Evolutionary conservation across 345 rosid genomes (phyloP), one percentile per base, ranked within the genome.

Genomic region (Sonneratia alba): DNA sequence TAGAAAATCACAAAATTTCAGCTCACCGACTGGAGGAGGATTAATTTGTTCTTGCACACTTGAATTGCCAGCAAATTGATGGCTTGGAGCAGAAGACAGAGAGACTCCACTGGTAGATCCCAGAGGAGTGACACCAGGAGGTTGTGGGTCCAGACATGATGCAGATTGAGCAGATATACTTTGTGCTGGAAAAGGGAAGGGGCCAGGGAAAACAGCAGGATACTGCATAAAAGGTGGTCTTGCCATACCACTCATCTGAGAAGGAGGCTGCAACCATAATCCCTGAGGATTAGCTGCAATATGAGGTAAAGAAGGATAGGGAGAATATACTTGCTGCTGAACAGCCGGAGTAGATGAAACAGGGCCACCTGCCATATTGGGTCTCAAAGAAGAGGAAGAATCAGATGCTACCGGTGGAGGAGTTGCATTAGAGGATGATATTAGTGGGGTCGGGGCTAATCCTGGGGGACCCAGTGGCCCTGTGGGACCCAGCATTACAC

Each of bases 1-100:
- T 27, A 12, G 38, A 62, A 4, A 62, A 12, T 27, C 37, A 62
- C 34, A 62, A 84, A 87, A 85, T 84, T 85, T 75, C 80, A 85
- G 88, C 95, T 16, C 89, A 94, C 97, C 98, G 45, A 84, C 88
- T 86, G 88, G 90, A 79, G 83, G 82, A 86, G 83, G 81, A 77
- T 85, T 81, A 68, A 74, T 72, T 75, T 85, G 89, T 79, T 85
- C 73, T 72, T 81, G 88, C 68, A 72, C 63, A 57, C 78, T 81
- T 6, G 82, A 71, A 77, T 83, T 57, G 64, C 76, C 75, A 37
- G 76, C 83, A 64, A 79, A 74, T 73, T 79, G 94, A 75, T 79
- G 86, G 71, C 80, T 55, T 73, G 83, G 73, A 62, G 77, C 81
- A 53, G 82, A 77, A 77, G 84, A 79, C 8, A 76, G 55, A 48